Evolutionary conservation across 1,139 yeast species (phyloP), one percentile per base, ranked within the genome.

Genomic region (Geotrichum aggregatum): DNA sequence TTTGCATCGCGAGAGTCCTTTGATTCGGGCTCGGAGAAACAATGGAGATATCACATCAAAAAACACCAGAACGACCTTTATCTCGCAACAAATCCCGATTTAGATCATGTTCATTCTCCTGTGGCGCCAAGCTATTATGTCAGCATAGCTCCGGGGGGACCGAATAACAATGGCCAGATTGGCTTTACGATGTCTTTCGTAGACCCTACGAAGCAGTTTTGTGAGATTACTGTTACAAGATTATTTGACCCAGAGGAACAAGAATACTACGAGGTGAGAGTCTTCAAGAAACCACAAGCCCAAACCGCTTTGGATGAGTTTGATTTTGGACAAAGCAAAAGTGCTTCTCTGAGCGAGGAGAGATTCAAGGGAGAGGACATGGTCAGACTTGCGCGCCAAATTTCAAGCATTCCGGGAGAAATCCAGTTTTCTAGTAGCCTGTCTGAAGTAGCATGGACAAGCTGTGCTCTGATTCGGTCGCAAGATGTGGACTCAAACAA

Each of bases 31-130:
- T 28, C 35, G 8, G 35, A 16, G 31, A 11, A 41, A 14, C 44
- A 41, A 21, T 38, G 42, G 49, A 24, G 33, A 19, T 45, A 45
- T 19, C 34, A 34, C 34, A 34, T 44, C 16, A n/a, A 13, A n/a
- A 40, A 40, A 22, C 14, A 26, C 6, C 31, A 26, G 7, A 18
- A 13, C 24, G 49, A 45, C n/a, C 21, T 45, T 10, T 36, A 18
- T 26, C 33, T 45, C 28, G 36, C 49, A 6, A 45, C 49, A 11
- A 45, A 45, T 19, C 49, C 49, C 3, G 49, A 45, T 14, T n/a
- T 18, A 3, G 43, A 26, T 28, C 36, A 45, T 18, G 28, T 21
- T 8, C 16, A 26, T n/a, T 16, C 16, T 13, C 49, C 36, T 4
- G 43, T 38, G 35, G 49, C 43, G 14, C 35, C 39, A 19, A 36